phyloP scores from a whole-genome alignment of 495 filamentous ascomycete species.

The Penicillium soppii region DNA sequence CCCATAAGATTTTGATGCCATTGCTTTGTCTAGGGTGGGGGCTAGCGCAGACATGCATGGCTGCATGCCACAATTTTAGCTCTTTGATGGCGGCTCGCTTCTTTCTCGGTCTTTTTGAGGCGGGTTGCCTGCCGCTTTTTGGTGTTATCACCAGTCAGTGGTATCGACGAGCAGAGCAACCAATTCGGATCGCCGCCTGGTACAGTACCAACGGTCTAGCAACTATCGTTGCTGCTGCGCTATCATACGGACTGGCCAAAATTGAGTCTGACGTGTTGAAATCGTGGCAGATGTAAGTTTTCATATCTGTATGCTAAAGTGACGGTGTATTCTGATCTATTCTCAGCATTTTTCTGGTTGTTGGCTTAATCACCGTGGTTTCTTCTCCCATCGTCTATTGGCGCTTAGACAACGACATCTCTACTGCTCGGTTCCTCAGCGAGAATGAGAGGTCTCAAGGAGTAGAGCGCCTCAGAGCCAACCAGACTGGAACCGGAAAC shows the following conservation, averaged over 20 bases:
- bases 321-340: not conserved
- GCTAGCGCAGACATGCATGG: constrained; percentile 46
- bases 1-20: constrained; percentile 64
- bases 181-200: constrained; percentile 49
- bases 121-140: constrained; percentile 60
- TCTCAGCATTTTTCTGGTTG: constrained; percentile 44
- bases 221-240: constrained; percentile 45
- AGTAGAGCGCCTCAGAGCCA: constrained; percentile 59
- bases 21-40: constrained; percentile 54
- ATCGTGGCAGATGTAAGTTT: constrained; percentile 62
- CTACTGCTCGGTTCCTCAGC: constrained; percentile 58
- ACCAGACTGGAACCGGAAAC: constrained; percentile 58
- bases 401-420: constrained; percentile 47
- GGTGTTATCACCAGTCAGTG: constrained; percentile 49
- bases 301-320: not conserved
- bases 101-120: constrained; percentile 52
- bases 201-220: constrained; percentile 51
- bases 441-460: constrained; percentile 58
- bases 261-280: constrained; percentile 50
- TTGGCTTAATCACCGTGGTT: constrained; percentile 48
- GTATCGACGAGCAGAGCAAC: constrained; percentile 52
- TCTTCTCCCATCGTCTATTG: constrained; percentile 44
- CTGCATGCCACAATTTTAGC: constrained; percentile 41
- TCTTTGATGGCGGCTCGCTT: constrained; percentile 47
- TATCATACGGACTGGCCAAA: constrained; percentile 54